These are phyloP conservation scores for Globisporangium ultimum DNA, from an alignment of 352 stramenopile genomes.

Conservation along the genomic window DNA sequence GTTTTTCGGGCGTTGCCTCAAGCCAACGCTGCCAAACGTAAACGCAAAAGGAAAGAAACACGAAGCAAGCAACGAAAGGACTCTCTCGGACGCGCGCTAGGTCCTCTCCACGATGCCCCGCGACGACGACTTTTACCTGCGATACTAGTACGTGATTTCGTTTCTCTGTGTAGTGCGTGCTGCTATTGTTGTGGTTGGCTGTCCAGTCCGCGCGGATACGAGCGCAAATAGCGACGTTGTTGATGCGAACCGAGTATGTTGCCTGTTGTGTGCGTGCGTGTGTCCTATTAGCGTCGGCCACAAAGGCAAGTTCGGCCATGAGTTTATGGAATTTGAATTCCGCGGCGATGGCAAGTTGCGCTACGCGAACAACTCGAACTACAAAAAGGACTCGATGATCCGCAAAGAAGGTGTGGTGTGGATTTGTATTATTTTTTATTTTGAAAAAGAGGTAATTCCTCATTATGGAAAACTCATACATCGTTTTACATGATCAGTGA, in stretches of 20 bases:
- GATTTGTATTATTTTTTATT: neutral
- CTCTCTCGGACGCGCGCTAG: no score
- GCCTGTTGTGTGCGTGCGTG: no score
- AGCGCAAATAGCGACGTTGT: neutral
- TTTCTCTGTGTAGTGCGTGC: neutral
- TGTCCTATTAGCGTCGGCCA: constrained; percentile 87
- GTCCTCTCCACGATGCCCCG: constrained; percentile 36
- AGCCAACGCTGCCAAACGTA: constrained; percentile 1
- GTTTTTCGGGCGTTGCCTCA: neutral
- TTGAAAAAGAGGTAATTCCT: no score
- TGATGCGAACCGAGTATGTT: neutral
- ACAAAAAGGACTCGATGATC: constrained; percentile 98
- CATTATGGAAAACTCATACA: no score
- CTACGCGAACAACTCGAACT: constrained; percentile 99
- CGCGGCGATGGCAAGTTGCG: constrained; percentile 87
- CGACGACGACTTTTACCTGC: constrained; percentile 84
- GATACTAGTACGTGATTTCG: constrained; percentile 72
- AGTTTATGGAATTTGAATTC: constrained; percentile 98
- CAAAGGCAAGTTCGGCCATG: constrained; percentile 95
- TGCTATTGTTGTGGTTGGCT: neutral
- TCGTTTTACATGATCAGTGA: constrained; percentile 46
- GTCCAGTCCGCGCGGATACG: neutral
- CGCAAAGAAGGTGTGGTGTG: constrained; percentile 89
- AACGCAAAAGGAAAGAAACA: constrained; percentile 17
- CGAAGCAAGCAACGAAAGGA: constrained; percentile 4